Base-by-base conservation (phyloP, 805 yeast genomes). In the Hanseniaspora mollemarum region DNA sequence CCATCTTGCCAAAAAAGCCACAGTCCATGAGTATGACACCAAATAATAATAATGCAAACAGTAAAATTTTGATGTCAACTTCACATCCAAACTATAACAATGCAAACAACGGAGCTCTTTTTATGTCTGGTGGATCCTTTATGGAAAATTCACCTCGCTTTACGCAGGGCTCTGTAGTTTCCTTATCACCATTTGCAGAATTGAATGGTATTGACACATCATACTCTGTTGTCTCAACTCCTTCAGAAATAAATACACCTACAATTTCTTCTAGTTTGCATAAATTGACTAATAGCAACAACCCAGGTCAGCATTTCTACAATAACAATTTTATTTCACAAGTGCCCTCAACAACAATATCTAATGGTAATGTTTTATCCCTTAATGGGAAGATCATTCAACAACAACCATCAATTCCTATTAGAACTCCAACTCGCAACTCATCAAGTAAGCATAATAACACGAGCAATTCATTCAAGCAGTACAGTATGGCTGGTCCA, bases 1-100 rank as follows among this genome's bases (percentile, higher is more conserved):
- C 68, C 1, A 65, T 65, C 25, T 49, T 65, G 37, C 68, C 69
- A 2, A 65, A 63, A 53, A 66, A 66, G 22, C 55, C 62, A n/a
- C 57, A 61, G 19, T 43, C 38, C 24, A n/a, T 22, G 28, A 24
- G n/a, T 9, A 3, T 25, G 13, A 37, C 49, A 12, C 42, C 49
- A 19, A 45, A 29, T 16, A 45, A 45, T 37, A 45, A 32, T 6
- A 19, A 18, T 16, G 28, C 40, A 12, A 24, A 24, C 19, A 31
- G 39, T 25, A 46, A 31, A 18, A 18, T 46, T 31, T 39, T 46
- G 21, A 46, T 46, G 50, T 46, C 50, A 8, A 22, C 50, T 12
- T 46, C 50, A 6, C 50, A 46, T 32, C 50, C 50, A 31, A 46
- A 46, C 25, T 46, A 46, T 21, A 31, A 46, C 13, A 25, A 24